phyloP scores from a whole-genome alignment of 257 asterid species.

The Fraxinus cuspidata region DNA sequence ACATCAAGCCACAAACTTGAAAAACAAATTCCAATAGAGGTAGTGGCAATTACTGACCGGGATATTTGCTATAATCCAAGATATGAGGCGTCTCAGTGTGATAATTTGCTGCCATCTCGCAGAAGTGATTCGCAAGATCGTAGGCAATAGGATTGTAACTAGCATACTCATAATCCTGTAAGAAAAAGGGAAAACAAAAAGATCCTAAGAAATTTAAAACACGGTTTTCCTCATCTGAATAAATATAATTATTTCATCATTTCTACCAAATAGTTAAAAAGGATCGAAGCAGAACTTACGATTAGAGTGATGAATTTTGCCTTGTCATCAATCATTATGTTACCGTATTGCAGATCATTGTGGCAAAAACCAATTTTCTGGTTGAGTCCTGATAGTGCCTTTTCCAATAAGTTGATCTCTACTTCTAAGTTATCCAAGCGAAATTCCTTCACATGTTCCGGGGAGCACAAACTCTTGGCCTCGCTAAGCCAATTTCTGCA shows the following conservation, averaged over 20 bases:
- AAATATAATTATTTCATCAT: not conserved
- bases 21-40: not conserved
- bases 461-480: conserved; percentile 62
- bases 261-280: not conserved
- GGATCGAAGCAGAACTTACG: conserved; percentile 41
- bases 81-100: conserved; percentile 86
- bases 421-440: conserved; percentile 48
- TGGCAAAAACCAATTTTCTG: conserved; percentile 83
- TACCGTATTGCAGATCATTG: conserved; percentile 96
- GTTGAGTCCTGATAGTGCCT: conserved; percentile 39
- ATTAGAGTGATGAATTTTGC: conserved; percentile 57
- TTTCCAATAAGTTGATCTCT: conserved; percentile 57
- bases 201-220: not conserved
- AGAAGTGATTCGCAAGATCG: conserved; percentile 94
- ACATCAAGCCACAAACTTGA: not conserved
- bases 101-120: conserved; percentile 94
- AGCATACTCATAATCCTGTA: conserved; percentile 86
- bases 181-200: not conserved
- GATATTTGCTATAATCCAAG: conserved; percentile 75
- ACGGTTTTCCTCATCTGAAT: not conserved
- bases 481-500: conserved; percentile 74
- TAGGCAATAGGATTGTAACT: conserved; percentile 89
- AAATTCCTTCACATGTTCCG: conserved; percentile 52
- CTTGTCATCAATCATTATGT: conserved; percentile 75
- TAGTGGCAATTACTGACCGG: conserved; percentile 48